Evolutionary conservation across 2,329 filamentous ascomycete genomes (phyloP).

Genomic region (Dothideomycetidae sp.): DNA sequence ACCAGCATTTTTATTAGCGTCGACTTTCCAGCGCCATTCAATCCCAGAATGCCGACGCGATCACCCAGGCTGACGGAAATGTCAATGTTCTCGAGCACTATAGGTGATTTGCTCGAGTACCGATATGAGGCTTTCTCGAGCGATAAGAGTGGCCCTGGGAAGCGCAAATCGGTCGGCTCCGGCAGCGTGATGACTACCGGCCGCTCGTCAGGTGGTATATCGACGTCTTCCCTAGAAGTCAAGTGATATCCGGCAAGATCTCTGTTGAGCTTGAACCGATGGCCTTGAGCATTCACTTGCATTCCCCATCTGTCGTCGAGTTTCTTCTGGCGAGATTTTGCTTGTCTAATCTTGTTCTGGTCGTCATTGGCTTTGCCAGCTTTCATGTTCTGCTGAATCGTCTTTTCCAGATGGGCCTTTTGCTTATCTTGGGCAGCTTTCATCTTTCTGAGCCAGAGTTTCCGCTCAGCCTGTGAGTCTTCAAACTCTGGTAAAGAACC

Average conservation of each 20-base stretch:
- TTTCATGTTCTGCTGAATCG: slow-evolving; percentile 59
- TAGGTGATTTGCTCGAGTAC: slow-evolving; percentile 35
- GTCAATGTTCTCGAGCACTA: slow-evolving; percentile 47
- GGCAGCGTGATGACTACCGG: slow-evolving; percentile 45
- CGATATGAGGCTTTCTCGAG: slow-evolving; percentile 54
- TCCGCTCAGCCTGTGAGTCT: slow-evolving; percentile 43
- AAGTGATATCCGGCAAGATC: slow-evolving; percentile 51
- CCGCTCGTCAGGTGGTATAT: slow-evolving; percentile 47
- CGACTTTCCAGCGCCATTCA: slow-evolving; percentile 73
- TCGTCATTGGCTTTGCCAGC: slow-evolving; percentile 65
- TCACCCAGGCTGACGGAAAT: slow-evolving; percentile 60
- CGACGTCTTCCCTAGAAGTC: slow-evolving; percentile 51
- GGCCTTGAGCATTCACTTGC: slow-evolving; percentile 56
- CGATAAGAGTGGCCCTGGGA: slow-evolving; percentile 59
- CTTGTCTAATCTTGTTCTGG: slow-evolving; percentile 74
- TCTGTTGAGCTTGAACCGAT: slow-evolving; percentile 66
- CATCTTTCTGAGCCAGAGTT: slow-evolving; percentile 51
- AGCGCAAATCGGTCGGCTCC: slow-evolving; percentile 54
- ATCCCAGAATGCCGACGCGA: slow-evolving; percentile 58
- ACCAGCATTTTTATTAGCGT: slow-evolving; percentile 60
- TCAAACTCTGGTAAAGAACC: slow-evolving; percentile 64
- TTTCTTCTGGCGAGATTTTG: slow-evolving; percentile 71
- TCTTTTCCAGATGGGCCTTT: slow-evolving; percentile 65
- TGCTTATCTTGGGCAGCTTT: slow-evolving; percentile 72
- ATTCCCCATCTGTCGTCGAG: slow-evolving; percentile 69